Percentiles rank a stretch among this genome's conserved stretches.
Conservation (phyloP, 805 yeast genomes). For the Komagataella pseudopastoris region DNA sequence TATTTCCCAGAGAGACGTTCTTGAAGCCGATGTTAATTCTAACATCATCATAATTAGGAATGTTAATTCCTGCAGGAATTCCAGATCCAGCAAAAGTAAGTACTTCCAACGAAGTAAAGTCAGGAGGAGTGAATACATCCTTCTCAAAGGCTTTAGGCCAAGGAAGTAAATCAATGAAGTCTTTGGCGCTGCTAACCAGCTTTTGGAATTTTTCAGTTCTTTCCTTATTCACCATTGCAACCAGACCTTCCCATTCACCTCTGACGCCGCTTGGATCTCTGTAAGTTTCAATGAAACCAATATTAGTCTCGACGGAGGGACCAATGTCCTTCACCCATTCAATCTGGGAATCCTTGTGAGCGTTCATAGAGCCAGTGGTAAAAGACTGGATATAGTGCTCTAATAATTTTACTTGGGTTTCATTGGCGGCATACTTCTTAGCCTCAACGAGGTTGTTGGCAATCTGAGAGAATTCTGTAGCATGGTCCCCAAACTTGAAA, state of each 20-base stretch:
- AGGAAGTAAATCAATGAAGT: slow-evolving; percentile 55
- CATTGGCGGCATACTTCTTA: slow-evolving; percentile 52
- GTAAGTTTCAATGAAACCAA: slow-evolving; percentile 88
- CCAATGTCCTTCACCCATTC: slow-evolving; percentile 82
- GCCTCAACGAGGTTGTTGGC: slow-evolving; percentile 46
- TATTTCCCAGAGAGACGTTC: slow-evolving; percentile 82
- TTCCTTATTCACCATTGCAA: slow-evolving; percentile 81
- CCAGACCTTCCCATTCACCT: slow-evolving; percentile 91
- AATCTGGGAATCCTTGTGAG: slow-evolving; percentile 75
- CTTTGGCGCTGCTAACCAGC: slow-evolving; percentile 54
- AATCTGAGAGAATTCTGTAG: slow-evolving; percentile 46
- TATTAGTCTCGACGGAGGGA: slow-evolving; percentile 67
- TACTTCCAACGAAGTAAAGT: slow-evolving; percentile 82
- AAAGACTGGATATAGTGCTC: slow-evolving; percentile 57
- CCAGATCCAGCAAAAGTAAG: slow-evolving; percentile 84
- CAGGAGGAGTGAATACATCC: slow-evolving; percentile 83
- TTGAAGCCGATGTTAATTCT: slow-evolving; percentile 76
- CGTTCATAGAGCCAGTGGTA: slow-evolving; percentile 69
- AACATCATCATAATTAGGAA: slow-evolving; percentile 87
- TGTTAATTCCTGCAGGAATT: slow-evolving; percentile 86
- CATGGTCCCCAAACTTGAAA: slow-evolving; percentile 71
- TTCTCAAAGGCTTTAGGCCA: slow-evolving; percentile 72
- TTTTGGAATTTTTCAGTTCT: slow-evolving; percentile 68
- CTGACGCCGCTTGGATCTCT: slow-evolving; percentile 86
- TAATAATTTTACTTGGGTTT: slow-evolving; percentile 54